These are phyloP conservation scores for Viridothelium virens DNA, from an alignment of 495 filamentous ascomycete species.

Conservation along the genomic window DNA sequence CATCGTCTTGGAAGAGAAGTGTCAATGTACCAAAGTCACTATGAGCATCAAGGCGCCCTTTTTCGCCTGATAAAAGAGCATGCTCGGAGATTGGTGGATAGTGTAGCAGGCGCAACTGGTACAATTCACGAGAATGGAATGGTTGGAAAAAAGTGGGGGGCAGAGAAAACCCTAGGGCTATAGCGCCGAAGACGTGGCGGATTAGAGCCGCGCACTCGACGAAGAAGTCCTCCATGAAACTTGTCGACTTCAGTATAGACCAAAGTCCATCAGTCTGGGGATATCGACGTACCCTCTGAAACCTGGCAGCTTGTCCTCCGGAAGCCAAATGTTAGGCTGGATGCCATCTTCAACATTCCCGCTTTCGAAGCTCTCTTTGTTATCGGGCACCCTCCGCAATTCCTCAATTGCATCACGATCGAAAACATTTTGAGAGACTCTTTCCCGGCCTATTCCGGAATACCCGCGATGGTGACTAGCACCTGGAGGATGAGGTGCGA, in stretches of 20 bases:
- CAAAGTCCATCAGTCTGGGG: not conserved
- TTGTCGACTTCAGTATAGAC: not conserved
- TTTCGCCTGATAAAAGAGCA: slow-evolving; percentile 6
- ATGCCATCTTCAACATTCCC: slow-evolving; percentile 48
- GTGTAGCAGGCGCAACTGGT: slow-evolving; percentile 56
- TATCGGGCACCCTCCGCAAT: slow-evolving; percentile 38
- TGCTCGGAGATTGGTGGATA: slow-evolving; percentile 51
- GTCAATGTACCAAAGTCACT: slow-evolving; percentile 46
- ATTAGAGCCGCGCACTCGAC: slow-evolving; percentile 25
- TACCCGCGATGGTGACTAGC: slow-evolving; percentile 40
- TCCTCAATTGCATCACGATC: slow-evolving; percentile 40
- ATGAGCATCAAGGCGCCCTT: slow-evolving; percentile 30
- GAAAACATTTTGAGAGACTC: slow-evolving; percentile 53
- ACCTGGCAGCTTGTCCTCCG: slow-evolving; percentile 49
- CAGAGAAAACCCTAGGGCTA: slow-evolving; percentile 23
- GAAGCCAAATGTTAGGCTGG: slow-evolving; percentile 61
- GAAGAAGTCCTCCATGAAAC: slow-evolving; percentile 53
- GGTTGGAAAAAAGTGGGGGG: slow-evolving; percentile 16
- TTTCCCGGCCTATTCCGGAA: slow-evolving; percentile 57
- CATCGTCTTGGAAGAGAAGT: slow-evolving; percentile 46
- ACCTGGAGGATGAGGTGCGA: slow-evolving; percentile 10
- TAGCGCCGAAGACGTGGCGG: slow-evolving; percentile 20
- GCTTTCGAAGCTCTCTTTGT: slow-evolving; percentile 60
- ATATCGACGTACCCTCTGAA: slow-evolving; percentile 36
- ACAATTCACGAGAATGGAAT: slow-evolving; percentile 19